Evolutionary conservation across 257 asterid genomes (phyloP).

Genomic region (Nicotiana paniculata): DNA sequence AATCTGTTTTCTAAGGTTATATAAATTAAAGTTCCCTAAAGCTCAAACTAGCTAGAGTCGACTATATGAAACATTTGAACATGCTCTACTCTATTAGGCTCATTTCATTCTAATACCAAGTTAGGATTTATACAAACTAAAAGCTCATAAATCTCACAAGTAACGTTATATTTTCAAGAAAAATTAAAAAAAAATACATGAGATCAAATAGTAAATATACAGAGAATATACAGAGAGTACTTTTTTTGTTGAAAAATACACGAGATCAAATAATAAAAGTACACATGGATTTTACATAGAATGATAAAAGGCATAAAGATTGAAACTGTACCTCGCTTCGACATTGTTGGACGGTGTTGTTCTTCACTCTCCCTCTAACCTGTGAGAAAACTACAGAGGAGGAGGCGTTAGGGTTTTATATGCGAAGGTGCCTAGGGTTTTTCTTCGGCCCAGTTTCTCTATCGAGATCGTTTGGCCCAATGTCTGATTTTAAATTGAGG

Average conservation of each 20-base stretch:
- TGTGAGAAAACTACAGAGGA: neutral
- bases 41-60: no score
- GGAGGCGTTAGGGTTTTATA: neutral
- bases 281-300: no score
- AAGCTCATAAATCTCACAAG: neutral
- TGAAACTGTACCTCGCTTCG: slow-evolving; percentile 50
- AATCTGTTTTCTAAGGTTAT: no score
- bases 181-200: neutral
- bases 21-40: no score
- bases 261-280: neutral
- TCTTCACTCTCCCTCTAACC: neutral
- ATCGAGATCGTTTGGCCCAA: neutral
- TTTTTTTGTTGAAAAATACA: no score
- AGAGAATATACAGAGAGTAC: no score
- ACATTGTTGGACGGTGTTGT: slow-evolving; percentile 30
- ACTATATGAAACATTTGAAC: neutral
- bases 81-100: neutral
- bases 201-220: neutral
- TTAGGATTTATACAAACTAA: neutral
- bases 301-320: neutral
- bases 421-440: neutral
- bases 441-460: neutral
- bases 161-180: no score
- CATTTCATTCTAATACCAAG: neutral
- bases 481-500: no score